phyloP scores from a whole-genome alignment of 2,329 filamentous ascomycete genomes.

The Aspergillus udagawae region DNA sequence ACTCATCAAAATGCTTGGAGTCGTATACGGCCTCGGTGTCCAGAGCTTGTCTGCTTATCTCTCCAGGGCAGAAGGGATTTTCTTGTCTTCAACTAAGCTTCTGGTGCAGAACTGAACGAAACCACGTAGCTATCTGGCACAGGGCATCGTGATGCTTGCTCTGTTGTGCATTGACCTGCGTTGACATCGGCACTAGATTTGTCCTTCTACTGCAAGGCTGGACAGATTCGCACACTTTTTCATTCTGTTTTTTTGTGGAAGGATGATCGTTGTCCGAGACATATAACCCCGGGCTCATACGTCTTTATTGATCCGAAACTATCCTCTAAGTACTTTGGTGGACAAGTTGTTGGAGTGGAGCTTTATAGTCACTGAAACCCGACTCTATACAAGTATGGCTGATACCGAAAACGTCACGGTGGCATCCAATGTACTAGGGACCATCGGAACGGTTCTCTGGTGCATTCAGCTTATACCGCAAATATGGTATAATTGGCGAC shows the following conservation, averaged over 20 bases:
- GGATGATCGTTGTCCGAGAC: neutral
- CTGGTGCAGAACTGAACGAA: neutral
- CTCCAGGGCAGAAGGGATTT: neutral
- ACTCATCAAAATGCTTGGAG: neutral
- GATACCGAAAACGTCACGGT: constrained; percentile 26
- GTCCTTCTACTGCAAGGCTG: neutral
- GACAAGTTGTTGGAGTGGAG: neutral
- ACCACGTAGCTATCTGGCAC: neutral
- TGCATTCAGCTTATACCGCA: constrained; percentile 39
- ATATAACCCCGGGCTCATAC: neutral
- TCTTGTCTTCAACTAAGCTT: neutral
- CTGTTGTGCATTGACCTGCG: neutral
- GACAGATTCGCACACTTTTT: neutral
- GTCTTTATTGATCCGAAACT: neutral
- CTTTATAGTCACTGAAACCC: neutral
- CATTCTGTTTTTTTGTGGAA: neutral
- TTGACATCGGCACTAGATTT: neutral
- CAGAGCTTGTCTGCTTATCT: neutral
- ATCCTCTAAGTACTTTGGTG: neutral
- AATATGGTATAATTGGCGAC: constrained; percentile 61
- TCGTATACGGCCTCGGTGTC: neutral
- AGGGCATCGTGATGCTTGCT: neutral
- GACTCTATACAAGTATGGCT: constrained; percentile 2
- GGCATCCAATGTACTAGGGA: constrained; percentile 37
- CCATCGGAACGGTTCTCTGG: constrained; percentile 41